phyloP scores from a whole-genome alignment of 2,329 filamentous ascomycete species.

The Amesomyces nigricolor region DNA sequence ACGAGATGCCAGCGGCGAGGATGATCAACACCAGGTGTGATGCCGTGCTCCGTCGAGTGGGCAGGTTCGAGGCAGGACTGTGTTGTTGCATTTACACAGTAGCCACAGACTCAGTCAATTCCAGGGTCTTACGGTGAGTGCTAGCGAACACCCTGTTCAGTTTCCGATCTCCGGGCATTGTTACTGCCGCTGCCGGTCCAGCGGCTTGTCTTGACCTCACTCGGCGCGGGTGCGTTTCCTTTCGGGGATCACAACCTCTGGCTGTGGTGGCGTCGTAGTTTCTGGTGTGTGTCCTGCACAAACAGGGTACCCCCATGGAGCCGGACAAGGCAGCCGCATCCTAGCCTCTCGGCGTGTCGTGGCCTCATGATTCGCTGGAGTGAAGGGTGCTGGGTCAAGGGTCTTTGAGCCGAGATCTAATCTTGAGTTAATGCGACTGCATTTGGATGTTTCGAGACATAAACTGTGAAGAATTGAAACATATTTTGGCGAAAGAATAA shows the following conservation, averaged over 20 bases:
- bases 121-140: too few relatives aligned
- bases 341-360: background rate
- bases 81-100: too few relatives aligned
- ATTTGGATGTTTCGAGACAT: too few relatives aligned
- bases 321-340: constrained; percentile 7
- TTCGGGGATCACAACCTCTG: background rate
- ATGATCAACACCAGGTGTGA: constrained; percentile 4
- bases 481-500: too few relatives aligned
- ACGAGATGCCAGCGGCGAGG: background rate
- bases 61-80: too few relatives aligned
- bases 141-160: too few relatives aligned
- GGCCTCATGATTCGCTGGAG: background rate
- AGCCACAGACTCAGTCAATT: too few relatives aligned
- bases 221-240: background rate
- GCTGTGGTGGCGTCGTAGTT: constrained; percentile 8
- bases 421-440: background rate
- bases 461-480: background rate
- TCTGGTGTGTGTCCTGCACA: constrained; percentile 3
- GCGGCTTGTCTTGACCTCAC: background rate
- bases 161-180: background rate
- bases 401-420: background rate
- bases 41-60: background rate
- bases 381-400: background rate
- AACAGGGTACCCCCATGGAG: constrained; percentile 13
- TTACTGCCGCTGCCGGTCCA: background rate